These are phyloP conservation scores for Hamigera avellanea DNA, from an alignment of 495 filamentous ascomycete genomes.

Conservation along the genomic window DNA sequence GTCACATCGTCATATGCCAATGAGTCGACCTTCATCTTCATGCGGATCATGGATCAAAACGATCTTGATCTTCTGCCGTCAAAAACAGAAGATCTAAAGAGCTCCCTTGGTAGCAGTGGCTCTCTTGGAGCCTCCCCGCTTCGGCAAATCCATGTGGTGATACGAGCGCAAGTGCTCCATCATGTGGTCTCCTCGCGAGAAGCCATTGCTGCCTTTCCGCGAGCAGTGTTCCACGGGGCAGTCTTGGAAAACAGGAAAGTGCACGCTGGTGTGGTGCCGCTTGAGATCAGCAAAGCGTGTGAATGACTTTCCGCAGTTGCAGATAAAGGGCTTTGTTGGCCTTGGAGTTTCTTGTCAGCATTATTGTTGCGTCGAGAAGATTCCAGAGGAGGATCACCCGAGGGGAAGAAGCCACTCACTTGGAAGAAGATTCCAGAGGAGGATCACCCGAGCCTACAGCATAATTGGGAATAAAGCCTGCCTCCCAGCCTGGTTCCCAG, in stretches of 20 bases:
- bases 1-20: too few species aligned
- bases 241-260: constrained; percentile 51
- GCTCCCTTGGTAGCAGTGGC: constrained; percentile 3
- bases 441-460: neutral
- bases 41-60: too few species aligned
- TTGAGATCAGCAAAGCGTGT: constrained; percentile 42
- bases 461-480: neutral
- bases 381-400: neutral
- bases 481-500: neutral
- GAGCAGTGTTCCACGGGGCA: constrained; percentile 76
- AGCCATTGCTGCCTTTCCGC: constrained; percentile 63
- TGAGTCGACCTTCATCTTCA: constrained; percentile 2
- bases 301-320: constrained; percentile 36
- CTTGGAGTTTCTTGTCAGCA: constrained; percentile 6
- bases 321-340: constrained; percentile 28
- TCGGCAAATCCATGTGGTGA: constrained; percentile 46
- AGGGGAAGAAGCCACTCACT: too few species aligned
- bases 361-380: neutral
- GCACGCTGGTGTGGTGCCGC: constrained; percentile 41
- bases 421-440: neutral
- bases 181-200: constrained; percentile 77
- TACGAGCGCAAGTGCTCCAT: constrained; percentile 79
- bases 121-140: constrained; percentile 23
- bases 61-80: neutral
- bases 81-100: neutral